Conservation (phyloP, 352 stramenopile species). For the Globisporangium emineosum region DNA sequence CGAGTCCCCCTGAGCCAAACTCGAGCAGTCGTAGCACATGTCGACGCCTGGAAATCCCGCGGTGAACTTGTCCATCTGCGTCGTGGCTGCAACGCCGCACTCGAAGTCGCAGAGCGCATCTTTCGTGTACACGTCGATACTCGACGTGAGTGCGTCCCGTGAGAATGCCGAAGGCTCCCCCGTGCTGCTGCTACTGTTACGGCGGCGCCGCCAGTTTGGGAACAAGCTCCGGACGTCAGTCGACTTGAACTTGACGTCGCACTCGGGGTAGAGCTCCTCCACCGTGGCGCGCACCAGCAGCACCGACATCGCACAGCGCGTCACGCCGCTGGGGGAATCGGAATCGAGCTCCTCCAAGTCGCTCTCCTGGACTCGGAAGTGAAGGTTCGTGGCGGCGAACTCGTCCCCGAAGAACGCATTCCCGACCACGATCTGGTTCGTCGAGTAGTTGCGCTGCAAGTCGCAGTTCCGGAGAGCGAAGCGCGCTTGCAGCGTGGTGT, state of each 20-base stretch:
- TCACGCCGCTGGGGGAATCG: background rate
- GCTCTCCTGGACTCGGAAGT: background rate
- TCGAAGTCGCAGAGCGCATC: background rate
- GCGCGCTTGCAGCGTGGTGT: background rate
- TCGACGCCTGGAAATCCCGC: background rate
- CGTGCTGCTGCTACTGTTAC: background rate
- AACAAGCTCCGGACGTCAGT: background rate
- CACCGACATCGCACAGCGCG: background rate
- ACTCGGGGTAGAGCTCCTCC: background rate
- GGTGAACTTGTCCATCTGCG: background rate
- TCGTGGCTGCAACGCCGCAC: background rate
- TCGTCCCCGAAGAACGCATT: background rate
- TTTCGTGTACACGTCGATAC: background rate
- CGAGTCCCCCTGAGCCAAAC: background rate
- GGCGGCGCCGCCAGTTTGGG: background rate
- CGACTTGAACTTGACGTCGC: background rate
- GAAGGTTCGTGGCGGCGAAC: background rate
- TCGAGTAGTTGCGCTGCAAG: background rate
- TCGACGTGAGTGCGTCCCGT: background rate
- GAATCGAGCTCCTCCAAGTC: background rate
- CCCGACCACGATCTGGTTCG: background rate
- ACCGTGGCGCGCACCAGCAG: background rate
- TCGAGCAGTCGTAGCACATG: background rate
- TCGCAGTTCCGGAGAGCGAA: background rate
- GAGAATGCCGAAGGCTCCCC: background rate